These are phyloP conservation scores for Exobasidium rhododendri DNA, from an alignment of 1,284 basidiomycete species.

Conservation along the genomic window DNA sequence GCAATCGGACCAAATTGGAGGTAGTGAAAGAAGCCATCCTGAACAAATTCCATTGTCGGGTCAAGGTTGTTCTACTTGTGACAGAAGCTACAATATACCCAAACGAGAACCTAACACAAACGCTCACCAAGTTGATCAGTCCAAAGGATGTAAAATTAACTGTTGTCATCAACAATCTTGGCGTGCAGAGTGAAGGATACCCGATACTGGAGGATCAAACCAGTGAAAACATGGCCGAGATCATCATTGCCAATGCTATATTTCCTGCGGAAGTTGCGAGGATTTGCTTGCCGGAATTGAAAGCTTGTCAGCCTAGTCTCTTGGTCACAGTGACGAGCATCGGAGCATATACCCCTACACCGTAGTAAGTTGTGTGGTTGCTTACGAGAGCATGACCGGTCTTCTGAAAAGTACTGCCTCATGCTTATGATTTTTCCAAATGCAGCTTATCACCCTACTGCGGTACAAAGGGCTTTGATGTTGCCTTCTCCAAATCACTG, in stretches of 20 bases:
- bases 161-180: conserved; percentile 21
- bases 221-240: conserved; percentile 13
- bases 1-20: conserved; percentile 15
- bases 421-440: neutral
- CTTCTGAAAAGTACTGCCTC: conserved; percentile 7
- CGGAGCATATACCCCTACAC: conserved; percentile 20
- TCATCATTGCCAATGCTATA: conserved; percentile 19
- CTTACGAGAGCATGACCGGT: too few relatives aligned
- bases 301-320: conserved; percentile 17
- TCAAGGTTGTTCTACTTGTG: conserved; percentile 15
- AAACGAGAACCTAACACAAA: conserved; percentile 6
- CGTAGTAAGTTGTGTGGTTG: conserved; percentile 13
- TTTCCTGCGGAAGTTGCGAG: conserved; percentile 20
- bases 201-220: conserved; percentile 16
- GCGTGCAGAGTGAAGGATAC: conserved; percentile 12
- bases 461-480: conserved; percentile 20
- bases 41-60: neutral
- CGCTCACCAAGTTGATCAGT: conserved; percentile 8
- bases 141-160: conserved; percentile 11
- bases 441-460: conserved; percentile 15
- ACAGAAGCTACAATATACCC: conserved; percentile 21
- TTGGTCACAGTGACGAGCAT: conserved; percentile 21
- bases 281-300: conserved; percentile 16
- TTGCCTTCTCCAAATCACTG: conserved; percentile 19
- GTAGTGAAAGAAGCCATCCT: conserved; percentile 12